phyloP scores from a whole-genome alignment of 116 monocot species.

The Zostera marina region DNA sequence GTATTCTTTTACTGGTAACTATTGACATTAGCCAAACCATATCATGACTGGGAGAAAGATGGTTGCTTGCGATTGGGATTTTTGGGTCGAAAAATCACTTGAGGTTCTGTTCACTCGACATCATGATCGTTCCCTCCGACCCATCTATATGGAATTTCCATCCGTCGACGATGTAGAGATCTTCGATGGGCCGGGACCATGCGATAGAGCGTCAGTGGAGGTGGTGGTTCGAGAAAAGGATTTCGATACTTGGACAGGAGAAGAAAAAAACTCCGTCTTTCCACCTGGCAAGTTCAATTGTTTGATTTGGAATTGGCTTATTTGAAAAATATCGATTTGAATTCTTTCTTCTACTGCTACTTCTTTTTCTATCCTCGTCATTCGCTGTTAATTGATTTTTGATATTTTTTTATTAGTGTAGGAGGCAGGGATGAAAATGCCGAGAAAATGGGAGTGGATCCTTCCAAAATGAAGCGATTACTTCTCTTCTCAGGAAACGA shows the following conservation, averaged over 20 bases:
- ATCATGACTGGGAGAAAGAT: too few species aligned
- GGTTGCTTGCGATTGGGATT: slow-evolving; percentile 1
- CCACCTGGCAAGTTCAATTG: neutral
- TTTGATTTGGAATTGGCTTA: neutral
- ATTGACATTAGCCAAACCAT: too few species aligned
- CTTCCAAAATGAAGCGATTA: slow-evolving; percentile 20
- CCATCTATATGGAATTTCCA: neutral
- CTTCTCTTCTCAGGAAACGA: slow-evolving; percentile 88
- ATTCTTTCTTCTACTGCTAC: too few species aligned
- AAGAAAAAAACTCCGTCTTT: neutral
- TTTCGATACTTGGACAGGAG: neutral
- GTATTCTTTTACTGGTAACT: too few species aligned
- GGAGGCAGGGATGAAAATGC: slow-evolving; percentile 12
- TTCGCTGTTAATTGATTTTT: neutral
- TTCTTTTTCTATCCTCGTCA: neutral
- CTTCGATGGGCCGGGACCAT: slow-evolving; percentile 5
- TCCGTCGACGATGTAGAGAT: neutral
- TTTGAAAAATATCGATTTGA: too few species aligned
- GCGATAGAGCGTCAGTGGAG: slow-evolving; percentile 9
- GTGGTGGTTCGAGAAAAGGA: slow-evolving; percentile 5
- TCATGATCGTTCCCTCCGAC: neutral
- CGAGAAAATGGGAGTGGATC: slow-evolving; percentile 1
- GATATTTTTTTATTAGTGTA: neutral
- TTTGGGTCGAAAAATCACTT: slow-evolving; percentile 2
- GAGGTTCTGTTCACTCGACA: neutral